Evolutionary conservation across 352 stramenopile genomes (phyloP), one percentile per base, ranked within the genome.

Genomic region (Pythium vanterpoolii): DNA sequence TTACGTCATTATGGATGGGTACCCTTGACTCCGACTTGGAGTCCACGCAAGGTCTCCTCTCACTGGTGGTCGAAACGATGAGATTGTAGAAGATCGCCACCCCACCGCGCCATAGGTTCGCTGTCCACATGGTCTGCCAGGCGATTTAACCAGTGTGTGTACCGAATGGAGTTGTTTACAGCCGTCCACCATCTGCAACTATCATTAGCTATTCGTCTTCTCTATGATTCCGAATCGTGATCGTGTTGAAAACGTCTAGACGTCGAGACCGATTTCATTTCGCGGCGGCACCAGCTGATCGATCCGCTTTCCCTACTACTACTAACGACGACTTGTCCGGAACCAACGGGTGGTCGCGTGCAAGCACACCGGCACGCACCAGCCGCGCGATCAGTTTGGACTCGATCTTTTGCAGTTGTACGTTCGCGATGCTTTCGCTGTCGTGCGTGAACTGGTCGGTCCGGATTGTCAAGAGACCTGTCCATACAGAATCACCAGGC

Each of bases 401-500:
- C 62, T 93, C 83, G 19, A 93, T 77, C 50, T 73, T 68, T 61
- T 93, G 83, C 69, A 95, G 61, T 45, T 79, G 71, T 28, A 69
- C 49, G 60, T 93, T 95, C 31, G 90, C 64, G 16, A 83, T 13
- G 63, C 60, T 88, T 58, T 95, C 85, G 60, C 70, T 74, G 19
- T 87, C 69, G 16, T 53, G 66, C 1, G 76, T 82, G 34, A 95
- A 86, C 62, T 90, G 91, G 56, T 97, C 74, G 0, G 88, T 98
- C 42, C 98, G 94, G 52, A 99, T 91, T n/a, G 96, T 99, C 26
- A 98, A 73, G 70, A 99, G 92, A 5, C 96, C 95, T 93, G 21
- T 21, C n/a, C 34, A 39, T 46, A 24, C 40, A 46, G 40, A 42
- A 42, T 42, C 34, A 42, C n/a, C n/a, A n/a, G n/a, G n/a, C n/a